phyloP scores from a whole-genome alignment of 257 asterid genomes.

The Sherardia arvensis region DNA sequence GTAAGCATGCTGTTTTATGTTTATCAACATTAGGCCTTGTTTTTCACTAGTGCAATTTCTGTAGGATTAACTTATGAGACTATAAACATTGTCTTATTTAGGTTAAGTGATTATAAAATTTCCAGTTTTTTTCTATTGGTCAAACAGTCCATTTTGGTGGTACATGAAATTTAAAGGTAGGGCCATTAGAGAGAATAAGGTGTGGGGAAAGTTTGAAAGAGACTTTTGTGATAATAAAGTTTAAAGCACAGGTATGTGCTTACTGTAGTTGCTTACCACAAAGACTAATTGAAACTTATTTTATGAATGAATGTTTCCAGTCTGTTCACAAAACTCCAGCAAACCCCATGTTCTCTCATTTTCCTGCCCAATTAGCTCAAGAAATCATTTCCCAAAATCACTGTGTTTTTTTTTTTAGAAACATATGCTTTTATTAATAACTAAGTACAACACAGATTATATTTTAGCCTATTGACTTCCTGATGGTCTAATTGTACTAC shows the following conservation, averaged over 20 bases:
- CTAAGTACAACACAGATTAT: too few species aligned
- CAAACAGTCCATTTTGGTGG: neutral
- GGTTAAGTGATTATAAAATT: neutral
- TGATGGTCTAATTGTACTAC: too few species aligned
- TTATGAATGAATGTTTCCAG: conserved; percentile 36
- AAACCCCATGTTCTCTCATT: conserved; percentile 16
- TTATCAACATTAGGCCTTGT: neutral
- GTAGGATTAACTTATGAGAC: neutral
- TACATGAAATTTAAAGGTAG: neutral
- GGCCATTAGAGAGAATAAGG: neutral
- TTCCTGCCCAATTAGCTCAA: conserved; percentile 6
- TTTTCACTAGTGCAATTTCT: neutral
- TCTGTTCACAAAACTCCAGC: conserved; percentile 36
- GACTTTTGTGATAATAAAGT: neutral
- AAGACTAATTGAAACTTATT: conserved; percentile 22
- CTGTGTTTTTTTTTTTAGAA: neutral
- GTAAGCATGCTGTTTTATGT: neutral
- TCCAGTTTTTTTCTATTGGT: neutral
- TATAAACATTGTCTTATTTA: neutral
- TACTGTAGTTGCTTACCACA: conserved; percentile 9
- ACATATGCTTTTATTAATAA: too few species aligned
- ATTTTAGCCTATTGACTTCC: too few species aligned
- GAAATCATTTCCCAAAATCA: neutral
- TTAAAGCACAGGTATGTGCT: conserved; percentile 6
- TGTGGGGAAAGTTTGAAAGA: neutral